Base-by-base conservation (phyloP, 306 rosid species). In the Cicer judaicum region DNA sequence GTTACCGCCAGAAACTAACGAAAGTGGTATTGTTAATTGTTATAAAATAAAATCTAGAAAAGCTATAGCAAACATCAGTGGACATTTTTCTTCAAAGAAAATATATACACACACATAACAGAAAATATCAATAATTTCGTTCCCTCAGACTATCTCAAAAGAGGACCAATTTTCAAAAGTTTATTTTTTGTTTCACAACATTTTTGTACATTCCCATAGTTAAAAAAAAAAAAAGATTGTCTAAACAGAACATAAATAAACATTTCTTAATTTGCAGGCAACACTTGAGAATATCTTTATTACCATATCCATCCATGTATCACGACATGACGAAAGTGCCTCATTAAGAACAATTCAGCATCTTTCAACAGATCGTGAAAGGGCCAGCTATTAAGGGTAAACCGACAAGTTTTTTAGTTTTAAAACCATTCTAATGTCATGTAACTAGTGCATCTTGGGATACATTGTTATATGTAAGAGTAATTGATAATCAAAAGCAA, bases 401-500 rank as follows among this genome's bases (percentile, higher is more conserved):
- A 70, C 12, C n/a, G 34, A 39, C 56, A 75, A 42, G 64, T 12
- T 43, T 70, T 75, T 21, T 42, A 21, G 14, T 29, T 47, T 80
- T 39, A 49, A 52, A 72, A 56, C 36, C 61, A 59, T 40, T 74
- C 15, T 43, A 74, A 24, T 48, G 24, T 67, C 48, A 44, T 57
- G 21, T 73, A 44, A 34, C 63, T 65, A 56, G 50, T 38, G 60
- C 59, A 67, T n/a, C 54, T 39, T 24, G 15, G 55, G 12, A 11
- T 19, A 64, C 60, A 66, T 47, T 40, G 46, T 43, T 38, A 34
- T 38, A 34, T 56, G 62, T 6, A 60, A 6, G 55, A 48, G 38
- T 21, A 38, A 60, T 13, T 38, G 39, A 6, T 16, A 9, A n/a
- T 5, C 48, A 64, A 43, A 42, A 64, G 13, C 40, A 73, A 73